Conservation (phyloP, 1,139 yeast genomes). For the Debaryomyces sp. region DNA sequence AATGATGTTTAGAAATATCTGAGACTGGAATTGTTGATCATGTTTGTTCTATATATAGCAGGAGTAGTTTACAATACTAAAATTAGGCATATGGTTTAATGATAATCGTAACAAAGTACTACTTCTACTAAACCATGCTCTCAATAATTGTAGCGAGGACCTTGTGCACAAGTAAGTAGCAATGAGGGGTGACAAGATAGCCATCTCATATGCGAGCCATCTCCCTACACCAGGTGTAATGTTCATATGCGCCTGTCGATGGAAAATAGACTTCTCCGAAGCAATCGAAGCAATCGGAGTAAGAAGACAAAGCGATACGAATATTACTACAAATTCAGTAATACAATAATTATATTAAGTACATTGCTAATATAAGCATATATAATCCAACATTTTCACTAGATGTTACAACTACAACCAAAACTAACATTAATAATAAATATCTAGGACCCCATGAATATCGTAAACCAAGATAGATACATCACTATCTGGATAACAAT, state of each 20-base stretch:
- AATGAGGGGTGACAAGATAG: background rate
- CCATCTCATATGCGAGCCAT: background rate
- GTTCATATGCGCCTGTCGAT: background rate
- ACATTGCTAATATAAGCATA: background rate
- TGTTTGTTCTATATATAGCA: background rate
- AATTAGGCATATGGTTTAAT: too few relatives aligned
- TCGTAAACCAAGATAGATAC: background rate
- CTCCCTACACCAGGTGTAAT: background rate
- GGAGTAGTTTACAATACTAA: background rate
- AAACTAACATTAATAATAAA: constrained; percentile 5
- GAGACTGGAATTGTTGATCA: constrained; percentile 28
- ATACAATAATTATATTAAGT: background rate
- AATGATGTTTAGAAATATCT: constrained; percentile 31
- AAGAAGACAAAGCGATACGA: background rate
- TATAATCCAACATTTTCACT: constrained; percentile 4
- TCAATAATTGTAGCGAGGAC: background rate
- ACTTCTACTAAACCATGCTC: background rate
- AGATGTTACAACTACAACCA: constrained; percentile 5
- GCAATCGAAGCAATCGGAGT: background rate
- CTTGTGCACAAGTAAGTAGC: background rate
- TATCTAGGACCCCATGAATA: constrained; percentile 4
- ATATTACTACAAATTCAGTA: background rate
- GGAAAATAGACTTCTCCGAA: too few relatives aligned
- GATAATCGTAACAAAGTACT: background rate
- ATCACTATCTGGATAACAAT: constrained; percentile 1